Percentiles rank a stretch among this genome's conserved stretches.
These are phyloP conservation scores for Helichrysum umbraculigerum DNA, from an alignment of 129 eudicot genomes.

Conservation along the genomic window DNA sequence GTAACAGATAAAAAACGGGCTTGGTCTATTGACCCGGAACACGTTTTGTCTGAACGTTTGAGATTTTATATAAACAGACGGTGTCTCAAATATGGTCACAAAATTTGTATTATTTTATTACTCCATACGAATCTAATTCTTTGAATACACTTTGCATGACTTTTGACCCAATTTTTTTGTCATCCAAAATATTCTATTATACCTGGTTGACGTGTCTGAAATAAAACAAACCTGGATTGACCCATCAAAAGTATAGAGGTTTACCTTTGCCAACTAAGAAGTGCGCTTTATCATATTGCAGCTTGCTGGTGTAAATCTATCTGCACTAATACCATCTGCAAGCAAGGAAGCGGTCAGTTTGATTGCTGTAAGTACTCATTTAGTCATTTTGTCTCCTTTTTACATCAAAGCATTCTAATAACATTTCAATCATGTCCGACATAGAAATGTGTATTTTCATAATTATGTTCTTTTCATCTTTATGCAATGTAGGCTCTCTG, in stretches of 20 bases:
- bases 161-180: neutral
- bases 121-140: no score
- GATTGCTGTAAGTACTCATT: slow-evolving; percentile 49
- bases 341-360: slow-evolving; percentile 71
- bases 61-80: no score
- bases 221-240: neutral
- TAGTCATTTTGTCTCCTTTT: neutral
- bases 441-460: neutral
- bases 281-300: slow-evolving; percentile 14
- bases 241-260: neutral
- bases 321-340: slow-evolving; percentile 68
- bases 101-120: no score
- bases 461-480: neutral
- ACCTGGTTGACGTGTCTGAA: neutral
- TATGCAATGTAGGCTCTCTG: slow-evolving; percentile 65
- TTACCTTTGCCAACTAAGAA: neutral
- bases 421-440: neutral
- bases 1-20: no score
- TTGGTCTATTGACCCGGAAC: no score
- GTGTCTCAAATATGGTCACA: no score
- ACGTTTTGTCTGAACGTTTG: no score
- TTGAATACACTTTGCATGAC: neutral
- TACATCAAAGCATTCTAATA: slow-evolving; percentile 6
- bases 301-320: slow-evolving; percentile 70
- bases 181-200: neutral